A percentile compares a stretch with the other conserved stretches of the same genome.
phyloP scores from a whole-genome alignment of 305 asterid species.

The Ilex paraguariensis region DNA sequence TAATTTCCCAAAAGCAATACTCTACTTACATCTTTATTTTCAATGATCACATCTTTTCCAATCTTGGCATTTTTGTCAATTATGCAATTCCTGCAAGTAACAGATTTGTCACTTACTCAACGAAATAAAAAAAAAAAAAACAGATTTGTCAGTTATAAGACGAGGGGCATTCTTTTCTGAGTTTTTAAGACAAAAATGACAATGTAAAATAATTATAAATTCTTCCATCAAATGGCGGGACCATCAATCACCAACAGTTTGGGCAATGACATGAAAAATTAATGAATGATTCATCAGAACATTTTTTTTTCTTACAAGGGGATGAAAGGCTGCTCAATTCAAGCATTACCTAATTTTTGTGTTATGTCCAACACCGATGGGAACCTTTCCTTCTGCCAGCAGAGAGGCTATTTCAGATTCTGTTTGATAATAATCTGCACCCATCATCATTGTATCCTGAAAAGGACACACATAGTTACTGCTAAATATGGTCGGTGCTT shows the following conservation, averaged over 20 bases:
- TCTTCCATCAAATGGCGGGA: neutral
- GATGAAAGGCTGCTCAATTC: neutral
- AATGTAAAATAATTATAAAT: too few relatives aligned
- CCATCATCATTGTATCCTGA: conserved; percentile 99
- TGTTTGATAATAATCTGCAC: conserved; percentile 94
- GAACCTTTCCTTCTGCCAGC: conserved; percentile 81
- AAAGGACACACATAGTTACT: neutral
- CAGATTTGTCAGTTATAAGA: neutral
- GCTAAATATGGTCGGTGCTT: too few relatives aligned
- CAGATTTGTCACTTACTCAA: too few relatives aligned
- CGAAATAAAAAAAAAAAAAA: conserved; percentile 15
- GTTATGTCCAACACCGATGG: conserved; percentile 83
- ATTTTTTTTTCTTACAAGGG: neutral
- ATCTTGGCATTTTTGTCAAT: conserved; percentile 96
- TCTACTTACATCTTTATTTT: conserved; percentile 76
- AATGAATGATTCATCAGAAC: too few relatives aligned
- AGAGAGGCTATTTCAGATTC: conserved; percentile 79
- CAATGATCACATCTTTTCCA: conserved; percentile 71
- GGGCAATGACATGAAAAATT: neutral
- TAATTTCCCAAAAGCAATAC: neutral
- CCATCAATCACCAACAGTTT: neutral
- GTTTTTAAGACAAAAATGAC: neutral
- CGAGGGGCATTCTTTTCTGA: neutral
- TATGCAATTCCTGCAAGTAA: conserved; percentile 59
- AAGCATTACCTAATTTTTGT: conserved; percentile 64